Conservation (phyloP, 345 rosid species). For the Noccaea bulbosa region DNA sequence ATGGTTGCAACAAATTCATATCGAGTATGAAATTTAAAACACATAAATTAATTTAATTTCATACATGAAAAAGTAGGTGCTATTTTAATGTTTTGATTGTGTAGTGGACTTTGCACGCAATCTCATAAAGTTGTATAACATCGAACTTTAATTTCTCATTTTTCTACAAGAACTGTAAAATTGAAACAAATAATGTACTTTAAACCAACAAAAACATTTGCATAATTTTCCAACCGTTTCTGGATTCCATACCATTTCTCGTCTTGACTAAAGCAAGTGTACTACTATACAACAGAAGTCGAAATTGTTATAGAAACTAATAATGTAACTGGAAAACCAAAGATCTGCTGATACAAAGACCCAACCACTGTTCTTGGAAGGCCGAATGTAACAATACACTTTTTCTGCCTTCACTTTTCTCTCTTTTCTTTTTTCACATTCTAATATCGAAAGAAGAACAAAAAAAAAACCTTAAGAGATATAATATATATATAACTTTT, state of each 20-base stretch:
- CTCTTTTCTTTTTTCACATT: conserved; percentile 34
- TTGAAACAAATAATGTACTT: neutral
- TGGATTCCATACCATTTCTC: conserved; percentile 1
- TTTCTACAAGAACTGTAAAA: neutral
- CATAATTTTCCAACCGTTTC: conserved; percentile 15
- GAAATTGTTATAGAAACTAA: conserved; percentile 11
- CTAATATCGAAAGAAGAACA: conserved; percentile 14
- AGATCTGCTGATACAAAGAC: conserved; percentile 35
- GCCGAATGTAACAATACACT: conserved; percentile 39
- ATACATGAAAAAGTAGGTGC: too few relatives aligned
- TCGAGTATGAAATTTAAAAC: too few relatives aligned
- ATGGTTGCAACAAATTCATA: too few relatives aligned
- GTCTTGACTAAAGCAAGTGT: conserved; percentile 9
- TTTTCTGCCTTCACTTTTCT: conserved; percentile 15
- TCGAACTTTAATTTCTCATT: neutral
- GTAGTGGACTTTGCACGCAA: too few relatives aligned
- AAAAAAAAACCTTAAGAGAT: conserved; percentile 18
- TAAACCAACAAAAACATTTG: neutral
- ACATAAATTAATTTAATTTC: too few relatives aligned
- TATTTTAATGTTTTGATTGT: too few relatives aligned
- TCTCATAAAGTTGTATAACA: too few relatives aligned
- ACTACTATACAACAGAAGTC: conserved; percentile 26
- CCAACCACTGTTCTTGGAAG: conserved; percentile 36
- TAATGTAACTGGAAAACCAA: neutral
- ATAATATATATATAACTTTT: conserved; percentile 17